A percentile compares a stretch with the other conserved stretches of the same genome.
Conservation (phyloP, 768 basidiomycete species). For the Artomyces pyxidatus region DNA sequence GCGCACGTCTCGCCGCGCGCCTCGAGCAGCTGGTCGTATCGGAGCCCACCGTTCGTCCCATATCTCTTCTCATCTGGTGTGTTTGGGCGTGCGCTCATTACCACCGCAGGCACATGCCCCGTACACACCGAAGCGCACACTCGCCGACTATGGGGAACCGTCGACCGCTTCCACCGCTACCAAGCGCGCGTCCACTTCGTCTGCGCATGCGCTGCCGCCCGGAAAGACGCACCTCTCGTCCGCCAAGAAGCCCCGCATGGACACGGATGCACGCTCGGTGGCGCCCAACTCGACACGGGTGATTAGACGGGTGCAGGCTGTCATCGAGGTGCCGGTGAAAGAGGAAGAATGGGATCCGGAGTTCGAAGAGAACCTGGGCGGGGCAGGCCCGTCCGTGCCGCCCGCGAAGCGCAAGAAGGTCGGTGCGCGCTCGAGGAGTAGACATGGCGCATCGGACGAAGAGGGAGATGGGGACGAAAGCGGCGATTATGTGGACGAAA, state of each 20-base stretch:
- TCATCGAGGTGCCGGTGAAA: slow-evolving; percentile 52
- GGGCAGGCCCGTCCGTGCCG: slow-evolving; percentile 10
- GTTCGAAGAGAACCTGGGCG: slow-evolving; percentile 13
- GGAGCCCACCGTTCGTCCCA: neutral
- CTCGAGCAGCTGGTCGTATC: slow-evolving; percentile 44
- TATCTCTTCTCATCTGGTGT: neutral
- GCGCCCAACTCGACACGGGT: slow-evolving; percentile 27
- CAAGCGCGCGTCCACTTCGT: slow-evolving; percentile 18
- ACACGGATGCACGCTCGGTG: neutral
- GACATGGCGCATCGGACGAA: slow-evolving; percentile 9
- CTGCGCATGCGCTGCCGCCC: slow-evolving; percentile 4
- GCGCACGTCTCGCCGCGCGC: slow-evolving; percentile 46
- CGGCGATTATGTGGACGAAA: slow-evolving; percentile 22
- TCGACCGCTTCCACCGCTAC: slow-evolving; percentile 15
- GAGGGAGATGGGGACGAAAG: slow-evolving; percentile 36
- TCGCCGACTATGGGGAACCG: too few relatives aligned
- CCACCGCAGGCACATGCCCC: slow-evolving; percentile 17
- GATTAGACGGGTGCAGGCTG: slow-evolving; percentile 58
- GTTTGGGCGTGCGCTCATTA: slow-evolving; percentile 1
- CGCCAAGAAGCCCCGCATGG: slow-evolving; percentile 1
- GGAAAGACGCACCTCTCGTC: neutral
- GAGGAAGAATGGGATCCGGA: slow-evolving; percentile 45
- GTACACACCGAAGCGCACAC: slow-evolving; percentile 10
- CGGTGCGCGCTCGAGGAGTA: slow-evolving; percentile 8
- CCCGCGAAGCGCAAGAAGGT: slow-evolving; percentile 26